Evolutionary conservation across 129 eudicot genomes (phyloP).

Genomic region (Logfia minima): DNA sequence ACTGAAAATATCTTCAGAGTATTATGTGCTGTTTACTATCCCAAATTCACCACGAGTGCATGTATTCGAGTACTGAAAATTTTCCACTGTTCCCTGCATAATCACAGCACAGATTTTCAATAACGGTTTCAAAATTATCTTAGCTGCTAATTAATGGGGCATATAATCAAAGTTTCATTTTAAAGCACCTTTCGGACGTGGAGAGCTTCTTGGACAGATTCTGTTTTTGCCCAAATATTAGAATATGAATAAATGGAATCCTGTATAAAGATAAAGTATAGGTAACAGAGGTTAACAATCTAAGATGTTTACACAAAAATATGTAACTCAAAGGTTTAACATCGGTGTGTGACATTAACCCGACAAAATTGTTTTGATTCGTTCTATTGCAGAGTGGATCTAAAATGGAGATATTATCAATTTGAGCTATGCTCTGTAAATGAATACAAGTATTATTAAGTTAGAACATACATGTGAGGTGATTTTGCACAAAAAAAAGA

Average conservation of each 20-base stretch:
- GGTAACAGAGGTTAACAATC: neutral
- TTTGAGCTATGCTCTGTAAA: slow-evolving; percentile 17
- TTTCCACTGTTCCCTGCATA: slow-evolving; percentile 18
- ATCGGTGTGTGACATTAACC: slow-evolving; percentile 5
- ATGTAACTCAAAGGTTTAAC: neutral
- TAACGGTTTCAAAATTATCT: too few relatives aligned
- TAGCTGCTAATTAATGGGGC: neutral
- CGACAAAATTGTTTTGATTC: slow-evolving; percentile 26
- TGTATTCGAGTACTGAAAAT: slow-evolving; percentile 1
- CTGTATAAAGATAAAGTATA: neutral
- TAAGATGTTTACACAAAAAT: neutral
- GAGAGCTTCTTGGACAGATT: slow-evolving; percentile 45
- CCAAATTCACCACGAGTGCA: slow-evolving; percentile 16
- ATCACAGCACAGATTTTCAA: neutral
- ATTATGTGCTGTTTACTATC: slow-evolving; percentile 10
- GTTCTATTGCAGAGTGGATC: slow-evolving; percentile 20
- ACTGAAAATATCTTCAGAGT: slow-evolving; percentile 21
- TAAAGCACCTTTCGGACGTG: slow-evolving; percentile 41
- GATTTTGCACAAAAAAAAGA: neutral
- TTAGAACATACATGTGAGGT: neutral
- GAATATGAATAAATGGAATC: slow-evolving; percentile 30
- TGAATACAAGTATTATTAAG: neutral
- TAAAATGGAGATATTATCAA: slow-evolving; percentile 9
- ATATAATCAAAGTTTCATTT: neutral
- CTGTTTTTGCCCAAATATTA: slow-evolving; percentile 39